Evolutionary conservation across 2,329 filamentous ascomycete genomes (phyloP), one percentile per base, ranked within the genome.

Genomic region (Xylariaceae sp.): DNA sequence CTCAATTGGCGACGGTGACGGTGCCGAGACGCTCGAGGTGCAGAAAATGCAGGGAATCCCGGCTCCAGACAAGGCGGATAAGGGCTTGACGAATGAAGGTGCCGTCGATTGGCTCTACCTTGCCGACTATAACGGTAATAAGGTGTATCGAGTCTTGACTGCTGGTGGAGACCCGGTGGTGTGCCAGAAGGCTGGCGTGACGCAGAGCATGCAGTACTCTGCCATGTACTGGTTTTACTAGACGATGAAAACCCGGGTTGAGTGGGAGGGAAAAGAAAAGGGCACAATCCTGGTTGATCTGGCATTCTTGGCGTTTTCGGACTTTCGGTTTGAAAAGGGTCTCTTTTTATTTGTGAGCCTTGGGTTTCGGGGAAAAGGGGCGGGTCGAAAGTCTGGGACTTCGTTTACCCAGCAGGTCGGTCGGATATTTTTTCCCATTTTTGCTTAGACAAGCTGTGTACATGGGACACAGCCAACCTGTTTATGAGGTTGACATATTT

Each of bases 181-280:
- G 3, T 85, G 82, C 69, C 62, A 63, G 50, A 60, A 57, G 0
- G 72, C 71, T 1, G 73, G 72, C n/a, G 74, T 77, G 48, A 61
- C 67, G 15, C 76, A 80, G 66, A 85, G 81, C 70, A 78, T 83
- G 30, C 76, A 78, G 2, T 86, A 86, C 69, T 67, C 81, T 0
- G 75, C 82, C n/a, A 77, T 76, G 64, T 86, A 86, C 73, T 85
- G 82, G 82, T 78, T 85, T 68, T 85, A 77, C 66, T 64, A 60
- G 51, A 30, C 6, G 10, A 1, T 1, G n/a, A 18, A 52, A 42
- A 42, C 8, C 6, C 4, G 8, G 37, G 37, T 42, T 42, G 37
- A 2, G n/a, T n/a, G n/a, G 11, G 6, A 13, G 44, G 37, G 5
- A 8, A 23, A 50, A 7, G 3, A 37, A 55, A 52, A 30, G 18